These are phyloP conservation scores for Cladosporium halotolerans DNA, from an alignment of 2,329 filamentous ascomycete species.

Conservation along the genomic window DNA sequence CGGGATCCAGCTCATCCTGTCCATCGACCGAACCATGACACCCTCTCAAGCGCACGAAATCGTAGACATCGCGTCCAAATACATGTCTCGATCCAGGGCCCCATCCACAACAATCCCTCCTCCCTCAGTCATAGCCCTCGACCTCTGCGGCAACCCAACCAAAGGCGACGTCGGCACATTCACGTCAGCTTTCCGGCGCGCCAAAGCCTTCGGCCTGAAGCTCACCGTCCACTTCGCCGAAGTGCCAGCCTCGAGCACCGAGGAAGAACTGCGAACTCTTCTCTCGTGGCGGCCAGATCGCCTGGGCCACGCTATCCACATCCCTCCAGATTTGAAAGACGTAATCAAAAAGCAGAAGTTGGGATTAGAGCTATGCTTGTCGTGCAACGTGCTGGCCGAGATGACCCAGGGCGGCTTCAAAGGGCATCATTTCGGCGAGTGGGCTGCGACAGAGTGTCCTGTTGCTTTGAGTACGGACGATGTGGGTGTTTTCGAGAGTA, in stretches of 20 bases:
- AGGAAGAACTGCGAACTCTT: constrained; percentile 57
- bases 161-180: constrained; percentile 57
- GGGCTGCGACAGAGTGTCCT: constrained; percentile 53
- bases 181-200: constrained; percentile 51
- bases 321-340: constrained; percentile 53
- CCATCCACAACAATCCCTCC: background rate
- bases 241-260: constrained; percentile 49
- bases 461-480: constrained; percentile 77
- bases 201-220: constrained; percentile 50
- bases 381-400: constrained; percentile 71
- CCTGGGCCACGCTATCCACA: constrained; percentile 73
- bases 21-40: constrained; percentile 62
- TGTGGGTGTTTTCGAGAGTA: constrained; percentile 72
- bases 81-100: background rate
- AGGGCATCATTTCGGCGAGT: constrained; percentile 72
- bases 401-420: constrained; percentile 60
- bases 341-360: constrained; percentile 51
- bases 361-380: constrained; percentile 70
- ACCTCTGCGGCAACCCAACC: constrained; percentile 71
- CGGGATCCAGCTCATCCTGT: constrained; percentile 63
- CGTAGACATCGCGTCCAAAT: constrained; percentile 53
- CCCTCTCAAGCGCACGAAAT: constrained; percentile 55
- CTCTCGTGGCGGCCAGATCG: constrained; percentile 61
- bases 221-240: constrained; percentile 78
- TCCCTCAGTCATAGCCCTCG: constrained; percentile 62